Evolutionary conservation across 768 basidiomycete genomes (phyloP).

Genomic region (Infundibulicybe gibba): DNA sequence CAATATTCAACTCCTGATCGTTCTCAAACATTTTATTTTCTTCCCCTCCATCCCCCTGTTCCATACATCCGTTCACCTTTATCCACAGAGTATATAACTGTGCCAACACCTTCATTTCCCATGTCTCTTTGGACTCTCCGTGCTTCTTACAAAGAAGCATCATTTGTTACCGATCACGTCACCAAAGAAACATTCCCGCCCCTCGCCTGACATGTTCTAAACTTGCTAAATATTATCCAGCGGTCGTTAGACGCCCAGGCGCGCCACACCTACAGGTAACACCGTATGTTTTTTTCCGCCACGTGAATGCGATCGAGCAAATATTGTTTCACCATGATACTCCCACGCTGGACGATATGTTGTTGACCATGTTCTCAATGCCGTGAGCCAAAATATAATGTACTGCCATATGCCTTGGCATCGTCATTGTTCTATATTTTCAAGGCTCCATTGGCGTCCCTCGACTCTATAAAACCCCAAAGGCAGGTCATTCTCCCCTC

Average conservation of each 20-base stretch:
- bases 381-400: too few relatives aligned
- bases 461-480: conserved; percentile 6
- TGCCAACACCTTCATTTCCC: not conserved
- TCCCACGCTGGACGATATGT: too few relatives aligned
- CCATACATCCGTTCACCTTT: not conserved
- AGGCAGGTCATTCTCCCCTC: conserved; percentile 9
- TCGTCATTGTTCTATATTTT: conserved; percentile 16
- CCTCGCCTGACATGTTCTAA: too few relatives aligned
- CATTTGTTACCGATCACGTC: conserved; percentile 31
- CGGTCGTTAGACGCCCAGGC: too few relatives aligned
- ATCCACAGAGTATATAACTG: too few relatives aligned
- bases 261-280: too few relatives aligned
- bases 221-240: too few relatives aligned
- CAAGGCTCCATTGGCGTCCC: conserved; percentile 12
- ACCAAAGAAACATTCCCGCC: conserved; percentile 23
- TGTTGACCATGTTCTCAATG: too few relatives aligned
- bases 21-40: not conserved
- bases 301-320: too few relatives aligned
- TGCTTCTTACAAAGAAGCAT: conserved; percentile 24
- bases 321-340: too few relatives aligned
- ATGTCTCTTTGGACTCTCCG: conserved; percentile 3
- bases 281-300: too few relatives aligned
- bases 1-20: not conserved
- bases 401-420: conserved; percentile 5
- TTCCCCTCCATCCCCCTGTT: conserved; percentile 7